A percentile compares a stretch with the other conserved stretches of the same genome.
Evolutionary conservation across 2,329 filamentous ascomycete genomes (phyloP).

Genomic region (Thyridium curvatum): DNA sequence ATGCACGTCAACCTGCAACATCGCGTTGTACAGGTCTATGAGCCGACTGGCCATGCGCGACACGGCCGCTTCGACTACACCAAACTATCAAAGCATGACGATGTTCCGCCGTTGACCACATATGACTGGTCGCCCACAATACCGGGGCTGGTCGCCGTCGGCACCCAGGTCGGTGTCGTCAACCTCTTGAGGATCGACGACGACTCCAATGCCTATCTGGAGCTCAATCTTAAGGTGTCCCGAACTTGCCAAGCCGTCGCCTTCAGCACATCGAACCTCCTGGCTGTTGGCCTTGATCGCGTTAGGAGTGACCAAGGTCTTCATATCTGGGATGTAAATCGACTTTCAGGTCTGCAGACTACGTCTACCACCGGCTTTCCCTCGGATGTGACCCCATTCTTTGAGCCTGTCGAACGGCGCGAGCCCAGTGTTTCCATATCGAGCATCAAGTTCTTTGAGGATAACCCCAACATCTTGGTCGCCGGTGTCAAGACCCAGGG

Average conservation of each 20-base stretch:
- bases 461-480: constrained; percentile 68
- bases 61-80: constrained; percentile 51
- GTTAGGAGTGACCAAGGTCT: constrained; percentile 77
- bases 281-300: constrained; percentile 74
- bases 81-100: constrained; percentile 52
- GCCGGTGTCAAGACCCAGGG: constrained; percentile 71
- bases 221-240: constrained; percentile 67
- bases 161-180: constrained; percentile 68
- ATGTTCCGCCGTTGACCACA: constrained; percentile 57
- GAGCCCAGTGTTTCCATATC: constrained; percentile 70
- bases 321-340: constrained; percentile 75
- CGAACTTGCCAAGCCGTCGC: constrained; percentile 76
- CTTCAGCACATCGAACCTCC: constrained; percentile 64
- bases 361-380: constrained; percentile 40
- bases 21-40: constrained; percentile 55
- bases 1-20: constrained; percentile 61
- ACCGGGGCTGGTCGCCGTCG: constrained; percentile 66
- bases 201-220: constrained; percentile 56
- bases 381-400: constrained; percentile 37
- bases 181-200: constrained; percentile 69
- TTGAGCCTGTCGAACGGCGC: constrained; percentile 52
- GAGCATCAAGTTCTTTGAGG: constrained; percentile 75
- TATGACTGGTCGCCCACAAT: constrained; percentile 61
- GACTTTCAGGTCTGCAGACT: constrained; percentile 40
- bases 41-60: constrained; percentile 53